Evolutionary conservation across 148 eudicot genomes (phyloP).

Genomic region (Diospyros kaki): DNA sequence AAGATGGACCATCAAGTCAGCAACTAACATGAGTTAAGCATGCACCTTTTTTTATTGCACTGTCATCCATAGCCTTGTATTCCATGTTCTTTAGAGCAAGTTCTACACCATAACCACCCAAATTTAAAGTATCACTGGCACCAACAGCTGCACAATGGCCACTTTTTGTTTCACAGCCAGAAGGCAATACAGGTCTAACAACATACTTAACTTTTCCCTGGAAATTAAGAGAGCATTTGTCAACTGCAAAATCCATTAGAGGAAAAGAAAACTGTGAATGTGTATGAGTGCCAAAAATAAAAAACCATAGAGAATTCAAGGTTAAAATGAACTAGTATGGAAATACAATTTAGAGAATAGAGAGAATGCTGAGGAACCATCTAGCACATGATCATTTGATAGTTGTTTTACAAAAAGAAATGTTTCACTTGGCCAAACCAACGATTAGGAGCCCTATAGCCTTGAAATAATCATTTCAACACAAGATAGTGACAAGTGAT

Average conservation of each 20-base stretch:
- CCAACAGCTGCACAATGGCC: slow-evolving; percentile 74
- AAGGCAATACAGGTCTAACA: slow-evolving; percentile 75
- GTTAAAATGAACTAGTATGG: too few relatives aligned
- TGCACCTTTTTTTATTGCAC: slow-evolving; percentile 75
- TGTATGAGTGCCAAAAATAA: background rate
- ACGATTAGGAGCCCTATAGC: too few relatives aligned
- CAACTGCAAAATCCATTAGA: slow-evolving; percentile 8
- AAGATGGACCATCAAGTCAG: background rate
- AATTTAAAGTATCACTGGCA: slow-evolving; percentile 61
- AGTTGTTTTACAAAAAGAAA: too few relatives aligned
- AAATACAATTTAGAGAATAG: too few relatives aligned
- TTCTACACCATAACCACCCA: slow-evolving; percentile 99
- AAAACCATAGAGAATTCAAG: background rate
- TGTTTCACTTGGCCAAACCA: too few relatives aligned
- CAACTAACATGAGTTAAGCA: slow-evolving; percentile 1
- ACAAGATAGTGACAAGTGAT: too few relatives aligned
- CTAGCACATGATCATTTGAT: too few relatives aligned
- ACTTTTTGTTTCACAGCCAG: slow-evolving; percentile 68
- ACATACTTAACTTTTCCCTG: slow-evolving; percentile 81
- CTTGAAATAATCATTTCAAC: too few relatives aligned
- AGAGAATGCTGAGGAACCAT: too few relatives aligned
- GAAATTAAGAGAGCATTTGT: slow-evolving; percentile 14
- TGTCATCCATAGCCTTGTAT: slow-evolving; percentile 99
- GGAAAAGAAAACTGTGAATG: background rate
- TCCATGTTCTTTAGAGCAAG: slow-evolving; percentile 99